Conservation (phyloP, 495 filamentous ascomycete species). For the Neurospora tetraspora region DNA sequence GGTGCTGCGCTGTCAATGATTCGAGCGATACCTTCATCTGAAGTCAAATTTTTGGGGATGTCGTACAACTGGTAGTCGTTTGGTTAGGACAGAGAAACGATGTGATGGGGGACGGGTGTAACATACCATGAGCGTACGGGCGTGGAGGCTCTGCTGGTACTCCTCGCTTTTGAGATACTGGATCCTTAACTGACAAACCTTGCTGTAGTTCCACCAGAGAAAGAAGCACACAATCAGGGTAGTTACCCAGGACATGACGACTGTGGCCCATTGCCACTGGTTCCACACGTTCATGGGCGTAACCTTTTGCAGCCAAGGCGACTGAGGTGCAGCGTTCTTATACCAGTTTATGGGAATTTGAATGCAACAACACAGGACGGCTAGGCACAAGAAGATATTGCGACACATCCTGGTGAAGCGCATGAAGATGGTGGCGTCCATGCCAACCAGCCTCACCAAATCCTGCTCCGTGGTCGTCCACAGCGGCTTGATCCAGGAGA, state of each 20-base stretch:
- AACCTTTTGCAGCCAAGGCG: constrained; percentile 41
- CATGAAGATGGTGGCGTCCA: constrained; percentile 87
- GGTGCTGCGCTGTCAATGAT: constrained; percentile 68
- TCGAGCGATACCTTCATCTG: constrained; percentile 77
- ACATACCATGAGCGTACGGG: constrained; percentile 77
- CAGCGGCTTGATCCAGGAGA: constrained; percentile 77
- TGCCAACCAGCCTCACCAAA: constrained; percentile 65
- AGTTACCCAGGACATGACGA: constrained; percentile 69
- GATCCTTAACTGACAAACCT: constrained; percentile 57
- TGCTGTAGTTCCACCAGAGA: constrained; percentile 83
- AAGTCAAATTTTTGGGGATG: constrained; percentile 60
- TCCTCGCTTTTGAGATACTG: constrained; percentile 79
- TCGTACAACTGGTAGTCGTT: constrained; percentile 56
- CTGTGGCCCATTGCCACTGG: constrained; percentile 64
- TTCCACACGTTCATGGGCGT: constrained; percentile 48
- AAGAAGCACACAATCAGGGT: constrained; percentile 67
- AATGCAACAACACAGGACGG: constrained; percentile 63
- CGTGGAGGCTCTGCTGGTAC: constrained; percentile 79
- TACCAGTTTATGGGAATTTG: constrained; percentile 77
- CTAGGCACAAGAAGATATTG: constrained; percentile 70
- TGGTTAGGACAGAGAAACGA: constrained; percentile 8
- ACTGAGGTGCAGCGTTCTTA: constrained; percentile 37
- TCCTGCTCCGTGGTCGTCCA: constrained; percentile 64
- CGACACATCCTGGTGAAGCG: constrained; percentile 86
- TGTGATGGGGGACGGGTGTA: neutral